Conservation (phyloP, 768 basidiomycete genomes). For the Mycena floridula region DNA sequence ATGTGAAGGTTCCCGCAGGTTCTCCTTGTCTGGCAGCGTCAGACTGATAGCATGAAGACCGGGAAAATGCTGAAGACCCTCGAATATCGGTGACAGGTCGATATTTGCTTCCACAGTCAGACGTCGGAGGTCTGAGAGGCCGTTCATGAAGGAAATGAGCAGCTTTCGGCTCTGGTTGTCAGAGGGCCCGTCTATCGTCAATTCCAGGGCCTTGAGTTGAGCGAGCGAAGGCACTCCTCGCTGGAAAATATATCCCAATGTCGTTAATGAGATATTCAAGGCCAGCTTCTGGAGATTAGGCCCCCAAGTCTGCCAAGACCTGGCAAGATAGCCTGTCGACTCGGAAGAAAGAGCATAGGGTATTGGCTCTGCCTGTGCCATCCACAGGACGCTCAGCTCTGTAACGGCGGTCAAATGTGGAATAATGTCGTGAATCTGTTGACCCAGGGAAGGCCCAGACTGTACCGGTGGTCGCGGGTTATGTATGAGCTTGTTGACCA, state of each 20-base stretch:
- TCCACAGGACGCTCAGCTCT: neutral
- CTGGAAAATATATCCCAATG: neutral
- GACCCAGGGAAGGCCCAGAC: too few relatives aligned
- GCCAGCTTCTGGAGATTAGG: neutral
- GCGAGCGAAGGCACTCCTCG: neutral
- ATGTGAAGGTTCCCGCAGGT: neutral
- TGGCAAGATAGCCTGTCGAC: neutral
- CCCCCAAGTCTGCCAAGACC: neutral
- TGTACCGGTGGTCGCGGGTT: too few relatives aligned
- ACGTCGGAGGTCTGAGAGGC: neutral
- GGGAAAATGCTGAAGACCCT: neutral
- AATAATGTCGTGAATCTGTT: neutral
- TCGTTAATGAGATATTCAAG: neutral
- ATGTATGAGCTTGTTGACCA: too few relatives aligned
- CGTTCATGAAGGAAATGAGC: neutral
- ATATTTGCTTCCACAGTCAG: neutral
- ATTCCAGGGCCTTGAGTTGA: neutral
- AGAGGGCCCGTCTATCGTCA: neutral
- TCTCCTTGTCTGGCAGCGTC: neutral
- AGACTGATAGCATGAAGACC: neutral
- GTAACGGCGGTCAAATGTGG: neutral
- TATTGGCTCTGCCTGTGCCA: too few relatives aligned
- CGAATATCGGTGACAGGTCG: neutral
- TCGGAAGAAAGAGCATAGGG: too few relatives aligned
- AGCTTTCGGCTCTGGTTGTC: neutral